These are phyloP conservation scores for Salinomyces thailandicus DNA, from an alignment of 2,329 filamentous ascomycete species.

Conservation along the genomic window DNA sequence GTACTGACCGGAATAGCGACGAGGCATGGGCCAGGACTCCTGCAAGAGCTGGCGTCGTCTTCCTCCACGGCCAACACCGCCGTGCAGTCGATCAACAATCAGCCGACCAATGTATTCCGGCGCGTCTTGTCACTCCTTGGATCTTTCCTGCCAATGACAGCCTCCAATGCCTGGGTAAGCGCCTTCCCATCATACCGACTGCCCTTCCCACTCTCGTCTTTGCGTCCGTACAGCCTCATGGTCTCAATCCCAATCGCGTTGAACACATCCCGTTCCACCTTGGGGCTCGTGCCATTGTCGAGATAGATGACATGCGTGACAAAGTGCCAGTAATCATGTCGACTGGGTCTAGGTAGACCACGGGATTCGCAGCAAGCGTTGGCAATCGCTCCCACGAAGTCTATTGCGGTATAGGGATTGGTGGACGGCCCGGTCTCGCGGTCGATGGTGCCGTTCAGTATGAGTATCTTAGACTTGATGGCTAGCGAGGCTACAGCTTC, in stretches of 20 bases:
- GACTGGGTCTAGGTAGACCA: conserved; percentile 24
- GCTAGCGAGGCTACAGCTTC: conserved; percentile 43
- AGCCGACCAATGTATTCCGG: conserved; percentile 47
- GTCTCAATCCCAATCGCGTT: conserved; percentile 61
- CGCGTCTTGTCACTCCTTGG: conserved; percentile 41
- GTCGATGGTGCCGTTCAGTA: conserved; percentile 74
- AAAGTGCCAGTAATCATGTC: conserved; percentile 51
- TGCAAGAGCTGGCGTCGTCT: too few relatives aligned
- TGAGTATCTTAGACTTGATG: conserved; percentile 63
- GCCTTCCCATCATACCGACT: conserved; percentile 67
- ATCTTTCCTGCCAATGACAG: conserved; percentile 60
- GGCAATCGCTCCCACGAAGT: conserved; percentile 73
- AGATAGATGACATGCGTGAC: conserved; percentile 79
- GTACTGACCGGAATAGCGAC: too few relatives aligned
- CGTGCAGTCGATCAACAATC: too few relatives aligned
- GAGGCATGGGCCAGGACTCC: too few relatives aligned
- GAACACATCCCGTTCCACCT: conserved; percentile 57
- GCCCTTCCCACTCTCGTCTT: conserved; percentile 42
- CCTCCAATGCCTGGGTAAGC: conserved; percentile 63
- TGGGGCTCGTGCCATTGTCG: conserved; percentile 58
- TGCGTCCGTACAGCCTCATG: conserved; percentile 65
- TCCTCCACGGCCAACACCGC: too few relatives aligned
- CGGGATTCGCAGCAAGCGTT: conserved; percentile 62
- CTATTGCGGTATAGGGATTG: conserved; percentile 58
- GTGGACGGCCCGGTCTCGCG: conserved; percentile 69